A percentile compares a stretch with the other conserved stretches of the same genome.
phyloP scores from a whole-genome alignment of 306 rosid genomes.

The Arachis hypogaea region DNA sequence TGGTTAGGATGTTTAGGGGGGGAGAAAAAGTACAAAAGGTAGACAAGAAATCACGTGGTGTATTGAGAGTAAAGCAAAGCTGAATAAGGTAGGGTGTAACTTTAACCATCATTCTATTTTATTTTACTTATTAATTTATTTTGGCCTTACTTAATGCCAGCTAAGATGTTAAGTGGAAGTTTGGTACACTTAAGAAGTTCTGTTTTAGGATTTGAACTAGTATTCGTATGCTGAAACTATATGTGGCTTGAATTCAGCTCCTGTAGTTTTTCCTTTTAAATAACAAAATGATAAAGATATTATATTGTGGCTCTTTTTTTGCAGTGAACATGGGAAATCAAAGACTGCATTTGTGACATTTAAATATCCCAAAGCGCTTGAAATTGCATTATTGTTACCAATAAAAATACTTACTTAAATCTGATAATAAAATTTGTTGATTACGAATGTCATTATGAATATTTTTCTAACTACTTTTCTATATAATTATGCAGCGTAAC shows the following conservation, averaged over 20 bases:
- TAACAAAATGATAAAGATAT: too few relatives aligned
- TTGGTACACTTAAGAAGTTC: neutral
- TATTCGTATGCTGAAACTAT: conserved; percentile 3
- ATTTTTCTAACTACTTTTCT: too few relatives aligned
- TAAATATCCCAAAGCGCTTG: conserved; percentile 90
- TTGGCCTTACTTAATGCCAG: neutral
- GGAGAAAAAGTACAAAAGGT: conserved; percentile 16
- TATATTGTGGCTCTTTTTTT: conserved; percentile 39
- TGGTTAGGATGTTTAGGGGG: neutral
- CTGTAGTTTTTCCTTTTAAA: neutral
- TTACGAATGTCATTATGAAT: too few relatives aligned
- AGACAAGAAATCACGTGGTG: conserved; percentile 15
- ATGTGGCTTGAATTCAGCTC: conserved; percentile 24
- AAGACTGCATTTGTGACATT: conserved; percentile 93
- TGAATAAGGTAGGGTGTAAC: neutral
- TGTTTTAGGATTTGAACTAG: conserved; percentile 19
- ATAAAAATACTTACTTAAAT: conserved; percentile 38
- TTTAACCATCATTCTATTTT: neutral
- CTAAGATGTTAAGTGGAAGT: conserved; percentile 10
- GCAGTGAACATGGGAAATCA: conserved; percentile 76
- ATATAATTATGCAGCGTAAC: too few relatives aligned
- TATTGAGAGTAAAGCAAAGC: neutral
- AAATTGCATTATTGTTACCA: conserved; percentile 84
- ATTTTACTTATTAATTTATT: neutral
- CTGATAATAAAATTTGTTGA: too few relatives aligned